Evolutionary conservation across 1,284 basidiomycete species (phyloP).

Genomic region (Ganoderma sp.): DNA sequence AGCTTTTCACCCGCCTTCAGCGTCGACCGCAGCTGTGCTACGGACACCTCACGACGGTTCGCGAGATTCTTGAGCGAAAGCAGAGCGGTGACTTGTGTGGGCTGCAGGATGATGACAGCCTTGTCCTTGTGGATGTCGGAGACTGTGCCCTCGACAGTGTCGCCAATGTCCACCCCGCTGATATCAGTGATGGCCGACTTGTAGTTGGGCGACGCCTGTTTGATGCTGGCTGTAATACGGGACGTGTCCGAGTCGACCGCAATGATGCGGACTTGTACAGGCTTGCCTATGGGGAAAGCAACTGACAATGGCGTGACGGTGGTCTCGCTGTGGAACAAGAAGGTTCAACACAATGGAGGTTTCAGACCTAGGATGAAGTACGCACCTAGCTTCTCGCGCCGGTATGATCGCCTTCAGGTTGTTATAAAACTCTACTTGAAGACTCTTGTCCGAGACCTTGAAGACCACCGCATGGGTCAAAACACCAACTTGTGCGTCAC

Average conservation of each 20-base stretch:
- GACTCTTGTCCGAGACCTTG: conserved; percentile 78
- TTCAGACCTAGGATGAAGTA: background rate
- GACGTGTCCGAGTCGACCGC: conserved; percentile 67
- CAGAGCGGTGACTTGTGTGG: conserved; percentile 78
- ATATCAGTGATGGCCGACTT: conserved; percentile 63
- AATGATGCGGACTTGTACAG: conserved; percentile 87
- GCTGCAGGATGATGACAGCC: conserved; percentile 73
- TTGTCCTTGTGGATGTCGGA: conserved; percentile 87
- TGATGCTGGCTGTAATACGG: conserved; percentile 86
- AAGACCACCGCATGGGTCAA: conserved; percentile 87
- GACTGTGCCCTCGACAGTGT: conserved; percentile 73
- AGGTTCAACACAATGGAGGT: conserved; percentile 9
- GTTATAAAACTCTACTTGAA: conserved; percentile 92
- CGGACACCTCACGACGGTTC: conserved; percentile 72
- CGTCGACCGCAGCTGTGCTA: conserved; percentile 71
- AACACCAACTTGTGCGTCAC: conserved; percentile 75
- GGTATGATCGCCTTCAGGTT: conserved; percentile 88
- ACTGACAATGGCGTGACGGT: conserved; percentile 68
- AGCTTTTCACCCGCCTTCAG: conserved; percentile 80
- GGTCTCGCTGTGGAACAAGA: conserved; percentile 56
- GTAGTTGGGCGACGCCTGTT: conserved; percentile 73
- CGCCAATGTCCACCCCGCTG: conserved; percentile 77
- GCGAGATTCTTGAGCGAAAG: conserved; percentile 89
- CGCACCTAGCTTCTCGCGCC: conserved; percentile 78
- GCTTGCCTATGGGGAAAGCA: conserved; percentile 81